Evolutionary conservation across 129 eudicot genomes (phyloP), one percentile per base, ranked within the genome.

Genomic region (Helianthus annuus): DNA sequence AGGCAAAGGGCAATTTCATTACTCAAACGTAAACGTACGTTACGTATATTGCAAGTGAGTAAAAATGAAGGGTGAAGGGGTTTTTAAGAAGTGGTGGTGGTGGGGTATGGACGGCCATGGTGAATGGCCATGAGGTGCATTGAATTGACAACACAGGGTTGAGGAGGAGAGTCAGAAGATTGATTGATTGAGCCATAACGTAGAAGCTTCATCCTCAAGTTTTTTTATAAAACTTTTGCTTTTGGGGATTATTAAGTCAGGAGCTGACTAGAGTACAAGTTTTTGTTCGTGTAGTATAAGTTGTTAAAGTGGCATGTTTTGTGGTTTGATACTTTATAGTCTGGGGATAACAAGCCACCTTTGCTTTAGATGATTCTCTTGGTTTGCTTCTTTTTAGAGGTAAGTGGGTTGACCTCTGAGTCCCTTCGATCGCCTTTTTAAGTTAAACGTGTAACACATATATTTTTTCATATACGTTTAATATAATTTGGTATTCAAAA

Each of bases 1-100:
- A 56, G 45, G 86, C 69, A 76, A 87, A 81, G 85, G 98, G 91
- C 74, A 93, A 87, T 93, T 93, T 93, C 98, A 93, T 89, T 83
- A 79, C 90, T 78, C 70, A 70, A n/a, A 63, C 8, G 51, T 66
- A 53, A 61, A 6, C 6, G 22, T 51, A 6, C 2, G 15, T 6
- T 5, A 13, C 7, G 56, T 51, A 19, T 19, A 5, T 51, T 24
- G 60, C 58, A 56, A 10, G 44, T 48, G 51, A 1, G 64, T 69
- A 48, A 32, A 59, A 49, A 32, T 17, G 6, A 15, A 46, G 56
- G 64, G 17, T 16, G 10, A 1, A 4, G 46, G 71, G 22, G 60
- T 62, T 64, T 57, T 69, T 46, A 64, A 48, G 61, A 65, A 76
- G 76, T 29, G 68, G 73, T 64, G 61, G 66, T 63, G 71, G 75